Conservation (phyloP, 345 rosid species). For the Streptanthus diversifolius region DNA sequence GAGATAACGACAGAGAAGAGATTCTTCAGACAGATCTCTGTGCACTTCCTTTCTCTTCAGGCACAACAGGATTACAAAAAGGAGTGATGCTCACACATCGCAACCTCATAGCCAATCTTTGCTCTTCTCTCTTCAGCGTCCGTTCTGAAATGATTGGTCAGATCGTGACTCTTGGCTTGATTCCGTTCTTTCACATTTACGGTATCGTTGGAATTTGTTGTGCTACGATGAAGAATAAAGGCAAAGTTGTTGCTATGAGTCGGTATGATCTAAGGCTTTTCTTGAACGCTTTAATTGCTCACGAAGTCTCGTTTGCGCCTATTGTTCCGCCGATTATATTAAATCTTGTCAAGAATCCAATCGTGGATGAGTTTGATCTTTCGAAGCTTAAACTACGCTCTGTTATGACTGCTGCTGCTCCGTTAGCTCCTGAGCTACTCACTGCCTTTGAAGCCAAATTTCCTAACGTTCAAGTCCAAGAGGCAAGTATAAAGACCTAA, state of each 20-base stretch:
- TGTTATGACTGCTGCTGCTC: conserved; percentile 90
- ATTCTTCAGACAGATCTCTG: conserved; percentile 66
- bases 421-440: conserved; percentile 77
- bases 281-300: conserved; percentile 58
- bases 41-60: conserved; percentile 97
- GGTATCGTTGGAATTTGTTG: conserved; percentile 89
- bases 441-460: conserved; percentile 64
- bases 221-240: conserved; percentile 80
- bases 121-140: conserved; percentile 77
- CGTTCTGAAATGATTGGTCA: conserved; percentile 68
- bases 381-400: conserved; percentile 71
- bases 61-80: conserved; percentile 89
- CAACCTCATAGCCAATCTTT: conserved; percentile 78
- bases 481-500: conserved; percentile 40
- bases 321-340: conserved; percentile 85
- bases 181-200: conserved; percentile 89
- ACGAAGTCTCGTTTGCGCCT: conserved; percentile 84
- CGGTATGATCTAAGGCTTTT: conserved; percentile 73
- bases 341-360: conserved; percentile 74
- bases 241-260: conserved; percentile 80
- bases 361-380: conserved; percentile 82
- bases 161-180: conserved; percentile 54
- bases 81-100: conserved; percentile 89
- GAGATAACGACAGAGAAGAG: conserved; percentile 32
- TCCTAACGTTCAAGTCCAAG: conserved; percentile 82